A percentile compares a stretch with the other conserved stretches of the same genome.
phyloP scores from a whole-genome alignment of 371 early-diverging fungal species.

The Apophysomyces trapeziformis region DNA sequence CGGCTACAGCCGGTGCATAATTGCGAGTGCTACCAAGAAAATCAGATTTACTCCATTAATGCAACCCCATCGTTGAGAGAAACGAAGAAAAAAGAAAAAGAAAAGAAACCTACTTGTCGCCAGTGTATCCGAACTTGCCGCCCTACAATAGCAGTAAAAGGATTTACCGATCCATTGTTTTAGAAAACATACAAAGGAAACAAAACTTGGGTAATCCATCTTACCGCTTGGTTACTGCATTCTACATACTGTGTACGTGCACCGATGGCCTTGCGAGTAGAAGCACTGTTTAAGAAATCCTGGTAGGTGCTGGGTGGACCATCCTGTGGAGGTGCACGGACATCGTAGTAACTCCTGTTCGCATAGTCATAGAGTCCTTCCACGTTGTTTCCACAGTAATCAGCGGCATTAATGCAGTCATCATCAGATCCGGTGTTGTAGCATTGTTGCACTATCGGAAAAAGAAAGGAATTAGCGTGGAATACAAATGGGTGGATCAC shows the following conservation, averaged over 20 bases:
- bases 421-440: slow-evolving; percentile 9
- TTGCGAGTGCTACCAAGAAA: slow-evolving; percentile 15
- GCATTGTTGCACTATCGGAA: slow-evolving; percentile 23
- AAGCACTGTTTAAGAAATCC: slow-evolving; percentile 14
- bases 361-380: slow-evolving; percentile 17
- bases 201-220: not conserved
- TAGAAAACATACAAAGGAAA: not conserved
- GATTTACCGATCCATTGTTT: not conserved
- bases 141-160: not conserved
- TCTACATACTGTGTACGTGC: slow-evolving; percentile 13
- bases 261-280: slow-evolving; percentile 17
- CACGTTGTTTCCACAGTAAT: slow-evolving; percentile 23
- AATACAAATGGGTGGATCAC: not conserved
- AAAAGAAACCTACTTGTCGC: slow-evolving; percentile 7
- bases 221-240: slow-evolving; percentile 13
- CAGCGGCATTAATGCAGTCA: slow-evolving; percentile 20
- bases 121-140: slow-evolving; percentile 6
- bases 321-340: slow-evolving; percentile 21
- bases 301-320: slow-evolving; percentile 12
- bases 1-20: slow-evolving; percentile 48
- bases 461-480: not conserved
- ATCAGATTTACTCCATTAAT: not conserved
- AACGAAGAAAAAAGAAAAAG: too few relatives aligned
- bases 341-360: slow-evolving; percentile 24
- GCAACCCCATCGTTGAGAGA: not conserved